Evolutionary conservation across 2,329 filamentous ascomycete genomes (phyloP), one percentile per base, ranked within the genome.

Genomic region (Talaromyces islandicus): DNA sequence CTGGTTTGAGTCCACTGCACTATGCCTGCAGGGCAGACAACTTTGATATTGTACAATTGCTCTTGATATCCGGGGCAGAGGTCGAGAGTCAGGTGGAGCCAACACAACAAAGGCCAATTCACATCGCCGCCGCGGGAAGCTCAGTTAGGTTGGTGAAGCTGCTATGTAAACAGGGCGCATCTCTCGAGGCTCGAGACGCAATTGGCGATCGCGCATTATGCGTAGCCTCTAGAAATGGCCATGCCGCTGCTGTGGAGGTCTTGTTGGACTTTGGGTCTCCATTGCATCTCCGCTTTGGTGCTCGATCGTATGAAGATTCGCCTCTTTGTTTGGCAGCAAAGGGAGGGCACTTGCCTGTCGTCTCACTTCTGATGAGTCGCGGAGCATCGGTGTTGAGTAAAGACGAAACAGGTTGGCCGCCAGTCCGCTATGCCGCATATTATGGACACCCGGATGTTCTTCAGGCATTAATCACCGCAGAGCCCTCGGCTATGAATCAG

Each of bases 361-460:
- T 71, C 6, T 67, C 65, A 11, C 65, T 75, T 19, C 61, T 77
- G 0, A 58, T 76, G 14, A 60, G 66, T 24, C 67, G 65, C 1
- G 74, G 74, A 2, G 72, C 73, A 17, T 74, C 71, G 2, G 67
- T 70, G 7, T 58, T 68, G 14, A 71, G 71, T 57, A 67, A 68
- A 29, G 74, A 77, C 59, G 71, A 76, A 58, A 59, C 63, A 19
- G 71, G 72, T 11, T 77, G 73, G 73, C 70, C 67, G 24, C 74
- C 75, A 10, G 64, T 74, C 19, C 69, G 72, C 7, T 74, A 76
- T 61, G 75, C 75, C 2, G 72, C 70, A 32, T 72, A 74, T 55
- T 63, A 74, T 62, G 75, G 72, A 17, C 74, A 77, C 60, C 64
- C 68, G 4, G 68, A 71, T 7, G 68, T 74, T 24, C 65, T 76